Evolutionary conservation across 202 grass and related monocot species (phyloP), one percentile per base, ranked within the genome.

Genomic region (Saccharum hybrid): DNA sequence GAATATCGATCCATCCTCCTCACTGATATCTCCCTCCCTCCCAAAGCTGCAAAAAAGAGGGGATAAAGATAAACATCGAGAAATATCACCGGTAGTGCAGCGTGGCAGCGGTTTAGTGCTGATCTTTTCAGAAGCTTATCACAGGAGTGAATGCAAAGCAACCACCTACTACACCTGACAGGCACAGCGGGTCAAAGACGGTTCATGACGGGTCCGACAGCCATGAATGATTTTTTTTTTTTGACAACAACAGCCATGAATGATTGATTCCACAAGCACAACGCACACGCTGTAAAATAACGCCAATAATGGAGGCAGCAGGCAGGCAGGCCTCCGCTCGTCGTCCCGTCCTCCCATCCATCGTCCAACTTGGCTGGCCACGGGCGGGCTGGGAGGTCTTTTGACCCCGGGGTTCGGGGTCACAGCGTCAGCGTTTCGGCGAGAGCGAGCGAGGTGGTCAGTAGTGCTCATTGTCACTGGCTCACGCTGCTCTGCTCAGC

Each of bases 71-170:
- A 72, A 79, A 9, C 40, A 34, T 12, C 10, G 60, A 52, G 3
- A 75, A 64, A 51, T 33, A 75, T n/a, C 37, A 61, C 18, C 22
- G 23, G 26, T 21, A 56, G 37, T 64, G 19, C 54, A 23, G 6
- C 33, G 3, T 3, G 3, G 33, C 10, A 45, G 42, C 43, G 43
- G 69, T 38, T 75, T 39, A 77, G 46, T 77, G 37, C 28, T 59
- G 43, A 77, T 66, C 57, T 66, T 71, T 52, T 42, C 33, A 40
- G 76, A 72, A 67, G 66, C 28, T 54, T 46, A 62, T 72, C 43
- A 71, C 71, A 10, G 61, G 66, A 78, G 78, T 72, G 78, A 77
- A 54, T 36, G 76, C 64, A 70, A 85, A 76, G 71, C 82, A 72
- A 67, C 36, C 18, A 72, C 23, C 67, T 65, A 67, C 60, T 33